Evolutionary conservation across 768 basidiomycete species (phyloP).

Genomic region (Auriscalpium orientale): DNA sequence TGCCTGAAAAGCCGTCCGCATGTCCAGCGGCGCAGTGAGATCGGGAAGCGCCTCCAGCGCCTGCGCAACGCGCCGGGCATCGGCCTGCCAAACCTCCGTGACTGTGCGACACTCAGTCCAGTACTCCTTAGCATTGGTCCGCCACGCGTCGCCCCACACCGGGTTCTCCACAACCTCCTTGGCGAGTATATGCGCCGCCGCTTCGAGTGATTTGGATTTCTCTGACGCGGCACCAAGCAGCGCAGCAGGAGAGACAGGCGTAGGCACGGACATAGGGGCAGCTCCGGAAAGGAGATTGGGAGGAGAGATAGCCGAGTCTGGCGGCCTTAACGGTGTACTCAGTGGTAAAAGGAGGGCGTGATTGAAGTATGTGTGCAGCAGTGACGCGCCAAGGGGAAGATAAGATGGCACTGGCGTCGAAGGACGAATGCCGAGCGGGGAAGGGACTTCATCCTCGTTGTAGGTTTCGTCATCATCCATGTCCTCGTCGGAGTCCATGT

Average conservation of each 20-base stretch:
- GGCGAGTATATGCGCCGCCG: constrained; percentile 54
- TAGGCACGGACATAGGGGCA: constrained; percentile 53
- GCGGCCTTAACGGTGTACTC: constrained; percentile 52
- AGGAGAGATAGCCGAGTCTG: constrained; percentile 43
- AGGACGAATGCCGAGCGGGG: constrained; percentile 40
- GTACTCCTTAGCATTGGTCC: constrained; percentile 25
- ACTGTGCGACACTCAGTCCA: constrained; percentile 15
- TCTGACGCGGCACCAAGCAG: constrained; percentile 55
- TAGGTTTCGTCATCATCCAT: constrained; percentile 25
- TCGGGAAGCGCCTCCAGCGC: constrained; percentile 34
- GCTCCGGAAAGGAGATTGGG: constrained; percentile 31
- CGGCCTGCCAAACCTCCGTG: constrained; percentile 49
- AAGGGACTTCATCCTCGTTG: constrained; percentile 9
- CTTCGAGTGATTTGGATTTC: constrained; percentile 60
- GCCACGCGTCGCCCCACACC: constrained; percentile 63
- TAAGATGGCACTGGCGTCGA: constrained; percentile 67
- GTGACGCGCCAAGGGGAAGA: constrained; percentile 60
- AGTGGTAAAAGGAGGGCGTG: constrained; percentile 57
- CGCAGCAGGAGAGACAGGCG: constrained; percentile 79
- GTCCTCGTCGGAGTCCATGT: constrained; percentile 32
- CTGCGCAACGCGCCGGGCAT: constrained; percentile 38
- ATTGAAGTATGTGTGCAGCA: constrained; percentile 63
- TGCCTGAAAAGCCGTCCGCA: constrained; percentile 36
- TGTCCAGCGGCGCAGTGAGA: constrained; percentile 34
- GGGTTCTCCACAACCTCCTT: constrained; percentile 69